Percentiles rank a stretch among this genome's conserved stretches.
Conservation (phyloP, 768 basidiomycete genomes). For the Stropharia rugosoannulata region DNA sequence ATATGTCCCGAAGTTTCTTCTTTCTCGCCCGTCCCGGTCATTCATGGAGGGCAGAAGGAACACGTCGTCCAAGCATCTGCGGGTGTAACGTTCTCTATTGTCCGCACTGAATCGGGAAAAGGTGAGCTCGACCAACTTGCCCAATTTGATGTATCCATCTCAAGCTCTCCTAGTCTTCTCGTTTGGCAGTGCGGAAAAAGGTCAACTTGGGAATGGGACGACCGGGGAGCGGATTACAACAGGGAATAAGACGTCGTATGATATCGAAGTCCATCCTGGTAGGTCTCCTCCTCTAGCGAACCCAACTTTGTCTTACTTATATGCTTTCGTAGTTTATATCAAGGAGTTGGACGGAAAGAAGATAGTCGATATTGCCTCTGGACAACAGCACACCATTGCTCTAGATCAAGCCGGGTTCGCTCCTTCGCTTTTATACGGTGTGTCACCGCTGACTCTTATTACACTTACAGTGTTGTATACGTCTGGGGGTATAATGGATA, state of each 20-base stretch:
- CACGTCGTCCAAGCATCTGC: constrained; percentile 73
- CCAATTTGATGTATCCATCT: constrained; percentile 1
- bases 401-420: constrained; percentile 74
- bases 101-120: constrained; percentile 82
- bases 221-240: constrained; percentile 91
- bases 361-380: constrained; percentile 81
- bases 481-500: constrained; percentile 93
- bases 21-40: constrained; percentile 64
- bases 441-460: not conserved
- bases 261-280: constrained; percentile 74
- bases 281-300: constrained; percentile 15
- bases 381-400: constrained; percentile 85
- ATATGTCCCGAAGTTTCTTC: constrained; percentile 60
- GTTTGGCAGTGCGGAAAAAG: constrained; percentile 90
- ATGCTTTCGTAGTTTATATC: constrained; percentile 54
- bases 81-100: constrained; percentile 81
- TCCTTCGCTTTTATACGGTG: not conserved
- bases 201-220: constrained; percentile 89
- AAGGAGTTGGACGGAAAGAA: constrained; percentile 75
- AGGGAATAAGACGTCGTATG: constrained; percentile 82
- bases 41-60: constrained; percentile 58
- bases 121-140: constrained; percentile 37
- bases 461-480: constrained; percentile 59
- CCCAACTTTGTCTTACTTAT: not conserved
- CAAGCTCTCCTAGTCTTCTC: constrained; percentile 62